phyloP scores from a whole-genome alignment of 2,329 filamentous ascomycete genomes.

The Myriosclerotinia duriaeana region DNA sequence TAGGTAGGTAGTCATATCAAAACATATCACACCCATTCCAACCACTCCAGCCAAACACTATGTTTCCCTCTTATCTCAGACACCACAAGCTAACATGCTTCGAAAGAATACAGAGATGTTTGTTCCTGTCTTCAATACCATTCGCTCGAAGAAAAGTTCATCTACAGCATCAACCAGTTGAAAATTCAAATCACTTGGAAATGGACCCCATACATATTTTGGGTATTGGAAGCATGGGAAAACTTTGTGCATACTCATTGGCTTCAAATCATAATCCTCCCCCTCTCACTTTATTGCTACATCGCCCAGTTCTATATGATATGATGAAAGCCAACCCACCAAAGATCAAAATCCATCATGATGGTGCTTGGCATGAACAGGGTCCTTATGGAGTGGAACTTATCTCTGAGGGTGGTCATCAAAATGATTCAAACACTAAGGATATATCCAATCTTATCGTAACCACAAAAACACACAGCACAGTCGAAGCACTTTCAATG shows the following conservation, averaged over 20 bases:
- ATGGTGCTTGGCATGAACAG: slow-evolving; percentile 31
- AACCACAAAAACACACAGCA: slow-evolving; percentile 70
- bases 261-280: slow-evolving; percentile 55
- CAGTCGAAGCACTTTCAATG: slow-evolving; percentile 58
- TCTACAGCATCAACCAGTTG: neutral
- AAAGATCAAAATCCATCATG: slow-evolving; percentile 31
- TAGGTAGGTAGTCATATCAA: too few species aligned
- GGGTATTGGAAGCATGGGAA: slow-evolving; percentile 78
- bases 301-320: slow-evolving; percentile 53
- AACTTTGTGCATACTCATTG: slow-evolving; percentile 73
- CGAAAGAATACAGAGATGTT: neutral
- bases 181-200: neutral
- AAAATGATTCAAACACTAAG: neutral
- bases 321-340: slow-evolving; percentile 45
- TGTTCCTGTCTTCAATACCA: neutral
- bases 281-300: slow-evolving; percentile 78
- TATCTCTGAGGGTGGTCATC: neutral
- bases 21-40: neutral
- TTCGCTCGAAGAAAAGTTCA: neutral
- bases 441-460: slow-evolving; percentile 65
- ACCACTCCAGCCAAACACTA: neutral
- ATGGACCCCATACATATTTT: slow-evolving; percentile 64
- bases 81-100: neutral
- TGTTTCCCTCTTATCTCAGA: slow-evolving; percentile 1
- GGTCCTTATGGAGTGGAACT: slow-evolving; percentile 33